These are phyloP conservation scores for Emydomyces testavorans DNA, from an alignment of 2,329 filamentous ascomycete species.

Conservation along the genomic window DNA sequence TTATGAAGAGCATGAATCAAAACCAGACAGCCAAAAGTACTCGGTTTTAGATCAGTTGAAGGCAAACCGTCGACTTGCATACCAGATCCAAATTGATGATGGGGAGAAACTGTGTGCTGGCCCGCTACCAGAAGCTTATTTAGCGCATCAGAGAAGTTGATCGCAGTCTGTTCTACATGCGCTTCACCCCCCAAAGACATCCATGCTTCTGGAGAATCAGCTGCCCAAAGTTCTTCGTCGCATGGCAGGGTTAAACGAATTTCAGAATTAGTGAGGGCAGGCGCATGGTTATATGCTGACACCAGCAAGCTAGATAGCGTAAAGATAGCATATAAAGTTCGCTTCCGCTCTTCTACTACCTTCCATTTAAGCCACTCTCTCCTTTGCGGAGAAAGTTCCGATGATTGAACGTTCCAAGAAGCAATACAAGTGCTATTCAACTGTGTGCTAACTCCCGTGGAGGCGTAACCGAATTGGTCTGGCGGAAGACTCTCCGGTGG, in stretches of 20 bases:
- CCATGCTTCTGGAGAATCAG: conserved; percentile 73
- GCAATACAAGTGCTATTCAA: conserved; percentile 45
- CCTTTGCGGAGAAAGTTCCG: conserved; percentile 27
- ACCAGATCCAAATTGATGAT: conserved; percentile 37
- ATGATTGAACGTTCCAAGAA: conserved; percentile 27
- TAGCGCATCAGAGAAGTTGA: conserved; percentile 72
- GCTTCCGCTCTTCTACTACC: conserved; percentile 74
- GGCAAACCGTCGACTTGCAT: conserved; percentile 41
- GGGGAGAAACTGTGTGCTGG: conserved; percentile 26
- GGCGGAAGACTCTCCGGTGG: conserved; percentile 29
- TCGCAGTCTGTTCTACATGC: conserved; percentile 56
- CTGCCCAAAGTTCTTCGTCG: conserved; percentile 81
- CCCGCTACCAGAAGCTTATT: conserved; percentile 70
- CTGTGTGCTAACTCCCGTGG: conserved; percentile 38
- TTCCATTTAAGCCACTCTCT: conserved; percentile 84
- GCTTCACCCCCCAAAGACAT: conserved; percentile 61
- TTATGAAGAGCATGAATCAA: conserved; percentile 93
- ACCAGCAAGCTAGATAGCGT: conserved; percentile 82
- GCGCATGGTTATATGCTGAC: conserved; percentile 84
- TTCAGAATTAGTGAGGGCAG: conserved; percentile 86
- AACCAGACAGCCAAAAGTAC: conserved; percentile 82
- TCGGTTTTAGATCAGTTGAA: conserved; percentile 60
- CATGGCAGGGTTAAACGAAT: conserved; percentile 81
- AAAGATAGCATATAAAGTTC: conserved; percentile 84
- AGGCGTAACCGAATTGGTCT: conserved; percentile 36